Conservation (phyloP, 139 green algal species). For the Coelastrella sp. region DNA sequence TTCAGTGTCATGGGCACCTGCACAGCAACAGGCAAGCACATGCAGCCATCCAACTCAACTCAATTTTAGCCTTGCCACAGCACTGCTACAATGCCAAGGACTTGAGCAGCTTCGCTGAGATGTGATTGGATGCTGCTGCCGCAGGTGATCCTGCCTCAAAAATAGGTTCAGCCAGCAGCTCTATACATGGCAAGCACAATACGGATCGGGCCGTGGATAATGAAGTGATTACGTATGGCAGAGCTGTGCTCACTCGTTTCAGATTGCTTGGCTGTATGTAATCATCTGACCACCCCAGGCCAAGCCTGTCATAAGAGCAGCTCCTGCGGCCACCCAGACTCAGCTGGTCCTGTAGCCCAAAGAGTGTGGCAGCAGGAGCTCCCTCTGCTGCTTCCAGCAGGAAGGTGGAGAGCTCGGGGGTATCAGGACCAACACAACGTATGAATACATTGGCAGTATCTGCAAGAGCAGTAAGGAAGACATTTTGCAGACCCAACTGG, state of each 20-base stretch:
- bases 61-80: too few relatives aligned
- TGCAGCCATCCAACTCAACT: too few relatives aligned
- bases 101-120: too few relatives aligned
- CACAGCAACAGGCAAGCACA: constrained; percentile 16
- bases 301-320: constrained; percentile 29
- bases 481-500: not conserved
- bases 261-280: not conserved
- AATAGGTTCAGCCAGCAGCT: too few relatives aligned
- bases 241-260: not conserved
- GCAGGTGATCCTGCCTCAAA: too few relatives aligned
- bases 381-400: not conserved
- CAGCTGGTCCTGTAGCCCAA: constrained; percentile 18
- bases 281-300: constrained; percentile 9
- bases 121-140: too few relatives aligned
- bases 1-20: constrained; percentile 9
- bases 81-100: too few relatives aligned
- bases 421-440: constrained; percentile 1
- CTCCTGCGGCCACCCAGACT: not conserved
- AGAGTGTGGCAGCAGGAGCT: constrained; percentile 11
- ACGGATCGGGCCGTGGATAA: too few relatives aligned
- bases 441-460: not conserved
- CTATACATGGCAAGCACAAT: too few relatives aligned
- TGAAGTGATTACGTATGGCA: too few relatives aligned
- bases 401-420: not conserved
- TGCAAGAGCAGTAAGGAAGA: not conserved